Evolutionary conservation across 805 yeast species (phyloP).

Genomic region (Saturnispora mendoncae): DNA sequence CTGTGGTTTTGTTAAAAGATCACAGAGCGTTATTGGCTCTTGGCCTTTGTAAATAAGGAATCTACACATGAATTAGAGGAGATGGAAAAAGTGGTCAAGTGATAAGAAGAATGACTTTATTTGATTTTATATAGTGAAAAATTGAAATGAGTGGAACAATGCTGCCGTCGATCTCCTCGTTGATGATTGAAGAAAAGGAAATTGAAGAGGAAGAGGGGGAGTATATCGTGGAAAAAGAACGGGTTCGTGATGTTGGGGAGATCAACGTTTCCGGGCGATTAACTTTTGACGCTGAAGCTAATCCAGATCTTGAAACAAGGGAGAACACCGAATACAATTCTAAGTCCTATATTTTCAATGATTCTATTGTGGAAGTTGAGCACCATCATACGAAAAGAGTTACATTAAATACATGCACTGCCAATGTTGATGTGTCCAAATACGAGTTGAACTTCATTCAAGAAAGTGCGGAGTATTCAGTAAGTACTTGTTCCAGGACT

Average conservation of each 20-base stretch:
- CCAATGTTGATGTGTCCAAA: conserved; percentile 23
- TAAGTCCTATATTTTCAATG: conserved; percentile 20
- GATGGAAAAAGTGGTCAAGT: not conserved
- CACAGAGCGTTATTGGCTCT: conserved; percentile 79
- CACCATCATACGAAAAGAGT: conserved; percentile 24
- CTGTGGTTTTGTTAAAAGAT: conserved; percentile 86
- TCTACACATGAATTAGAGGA: conserved; percentile 58
- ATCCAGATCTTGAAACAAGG: conserved; percentile 22
- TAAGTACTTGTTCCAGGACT: conserved; percentile 31
- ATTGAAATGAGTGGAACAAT: not conserved
- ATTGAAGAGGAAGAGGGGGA: conserved; percentile 6
- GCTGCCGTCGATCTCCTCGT: conserved; percentile 6
- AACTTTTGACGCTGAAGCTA: conserved; percentile 17
- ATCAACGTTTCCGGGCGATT: conserved; percentile 13
- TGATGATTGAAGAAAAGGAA: not conserved
- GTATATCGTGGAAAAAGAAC: conserved; percentile 2
- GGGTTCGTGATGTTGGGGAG: conserved; percentile 11
- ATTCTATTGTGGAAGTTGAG: not conserved
- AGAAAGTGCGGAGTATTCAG: conserved; percentile 25
- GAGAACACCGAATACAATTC: conserved; percentile 26
- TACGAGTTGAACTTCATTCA: conserved; percentile 33
- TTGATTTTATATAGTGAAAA: not conserved
- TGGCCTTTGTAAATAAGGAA: conserved; percentile 87
- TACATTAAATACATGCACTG: conserved; percentile 35
- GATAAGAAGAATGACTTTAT: not conserved